Conservation (phyloP, 2,329 filamentous ascomycete species). For the Sporothrix mexicana region DNA sequence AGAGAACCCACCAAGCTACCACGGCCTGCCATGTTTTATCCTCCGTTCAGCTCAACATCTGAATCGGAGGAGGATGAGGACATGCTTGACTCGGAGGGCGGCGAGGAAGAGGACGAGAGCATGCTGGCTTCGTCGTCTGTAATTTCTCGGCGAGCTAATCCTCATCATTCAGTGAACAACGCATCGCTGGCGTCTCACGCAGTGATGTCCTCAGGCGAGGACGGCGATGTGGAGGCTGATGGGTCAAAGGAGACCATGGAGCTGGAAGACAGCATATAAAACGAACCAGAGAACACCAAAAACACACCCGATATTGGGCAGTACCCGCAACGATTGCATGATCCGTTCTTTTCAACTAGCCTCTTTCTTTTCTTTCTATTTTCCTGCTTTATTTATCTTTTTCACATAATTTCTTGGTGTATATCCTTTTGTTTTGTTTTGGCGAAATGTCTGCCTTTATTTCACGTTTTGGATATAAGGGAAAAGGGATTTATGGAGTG, state of each 20-base stretch:
- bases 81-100: conserved; percentile 43
- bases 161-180: conserved; percentile 48
- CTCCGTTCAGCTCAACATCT: conserved; percentile 52
- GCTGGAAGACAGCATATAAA: conserved; percentile 29
- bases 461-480: not conserved
- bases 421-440: not conserved
- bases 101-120: conserved; percentile 45
- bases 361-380: not conserved
- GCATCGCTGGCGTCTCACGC: conserved; percentile 49
- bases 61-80: conserved; percentile 40
- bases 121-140: conserved; percentile 43
- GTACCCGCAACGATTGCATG: conserved; percentile 21
- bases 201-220: conserved; percentile 49
- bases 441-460: not conserved
- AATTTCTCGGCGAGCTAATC: conserved; percentile 46
- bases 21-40: conserved; percentile 59
- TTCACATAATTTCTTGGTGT: not conserved
- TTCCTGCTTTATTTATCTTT: not conserved
- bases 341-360: not conserved
- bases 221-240: conserved; percentile 41
- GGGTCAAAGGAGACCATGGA: conserved; percentile 12
- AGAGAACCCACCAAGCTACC: conserved; percentile 57
- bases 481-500: not conserved
- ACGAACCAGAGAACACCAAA: not conserved
- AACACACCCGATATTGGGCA: not conserved